Conservation (phyloP, 169 alveolate species). For the Plasmodium coatneyi region DNA sequence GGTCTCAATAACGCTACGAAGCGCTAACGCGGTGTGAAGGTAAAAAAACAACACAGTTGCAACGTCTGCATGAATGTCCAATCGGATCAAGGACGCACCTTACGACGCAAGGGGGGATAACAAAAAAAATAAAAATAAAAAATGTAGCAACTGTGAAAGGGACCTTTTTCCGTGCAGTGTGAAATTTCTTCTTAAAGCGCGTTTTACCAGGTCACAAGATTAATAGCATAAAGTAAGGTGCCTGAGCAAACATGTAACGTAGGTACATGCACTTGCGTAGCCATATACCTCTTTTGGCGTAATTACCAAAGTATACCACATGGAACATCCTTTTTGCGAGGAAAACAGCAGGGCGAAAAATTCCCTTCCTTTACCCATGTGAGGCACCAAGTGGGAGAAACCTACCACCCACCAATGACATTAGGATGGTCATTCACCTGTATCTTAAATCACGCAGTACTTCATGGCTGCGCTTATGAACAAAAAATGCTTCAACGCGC, state of each 20-base stretch:
- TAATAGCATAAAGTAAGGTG: not conserved
- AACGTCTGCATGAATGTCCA: not conserved
- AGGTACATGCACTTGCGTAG: not conserved
- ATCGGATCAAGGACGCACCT: not conserved
- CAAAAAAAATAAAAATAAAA: not conserved
- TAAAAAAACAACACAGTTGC: not conserved
- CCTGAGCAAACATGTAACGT: not conserved
- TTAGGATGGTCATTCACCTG: not conserved
- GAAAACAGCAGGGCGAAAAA: not conserved
- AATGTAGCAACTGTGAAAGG: not conserved
- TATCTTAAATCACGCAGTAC: not conserved
- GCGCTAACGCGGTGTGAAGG: not conserved
- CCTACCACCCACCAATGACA: not conserved
- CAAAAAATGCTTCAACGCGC: not conserved
- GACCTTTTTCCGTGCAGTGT: not conserved
- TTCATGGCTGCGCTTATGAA: not conserved
- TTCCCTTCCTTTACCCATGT: not conserved
- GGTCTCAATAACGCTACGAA: not conserved
- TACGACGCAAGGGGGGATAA: not conserved
- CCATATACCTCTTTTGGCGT: not conserved
- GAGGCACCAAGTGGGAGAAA: not conserved
- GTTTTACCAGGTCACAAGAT: not conserved
- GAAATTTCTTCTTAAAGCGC: not conserved
- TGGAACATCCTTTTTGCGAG: not conserved
- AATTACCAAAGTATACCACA: not conserved